phyloP scores from a whole-genome alignment of 2,329 filamentous ascomycete genomes.

The Torrubiella hemipterigena region DNA sequence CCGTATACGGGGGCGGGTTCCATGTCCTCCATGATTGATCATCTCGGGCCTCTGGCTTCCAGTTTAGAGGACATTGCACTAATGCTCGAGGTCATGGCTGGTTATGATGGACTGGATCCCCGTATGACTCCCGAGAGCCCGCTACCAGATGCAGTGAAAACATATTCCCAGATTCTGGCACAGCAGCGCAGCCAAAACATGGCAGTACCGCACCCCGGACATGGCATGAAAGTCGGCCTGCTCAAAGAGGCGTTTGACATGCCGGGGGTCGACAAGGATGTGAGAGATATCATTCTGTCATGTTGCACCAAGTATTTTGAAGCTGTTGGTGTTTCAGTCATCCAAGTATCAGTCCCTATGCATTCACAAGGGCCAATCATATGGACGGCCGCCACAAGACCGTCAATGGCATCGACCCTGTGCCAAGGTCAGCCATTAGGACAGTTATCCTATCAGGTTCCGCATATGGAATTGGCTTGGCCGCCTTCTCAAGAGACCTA shows the following conservation, averaged over 20 bases:
- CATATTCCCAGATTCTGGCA: slow-evolving; percentile 16
- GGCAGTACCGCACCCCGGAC: slow-evolving; percentile 9
- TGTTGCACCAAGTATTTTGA: slow-evolving; percentile 22
- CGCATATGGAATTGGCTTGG: slow-evolving; percentile 21
- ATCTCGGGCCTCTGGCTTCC: slow-evolving; percentile 28
- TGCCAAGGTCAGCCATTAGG: slow-evolving; percentile 19
- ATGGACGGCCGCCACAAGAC: slow-evolving; percentile 30
- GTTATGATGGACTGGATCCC: slow-evolving; percentile 31
- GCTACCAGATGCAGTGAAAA: slow-evolving; percentile 18
- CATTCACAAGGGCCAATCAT: slow-evolving; percentile 33
- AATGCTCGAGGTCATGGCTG: slow-evolving; percentile 26
- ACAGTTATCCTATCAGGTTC: slow-evolving; percentile 18
- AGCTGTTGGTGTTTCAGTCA: slow-evolving; percentile 28
- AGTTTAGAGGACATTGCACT: slow-evolving; percentile 26
- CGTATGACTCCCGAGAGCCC: slow-evolving; percentile 27
- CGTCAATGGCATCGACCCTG: slow-evolving; percentile 18
- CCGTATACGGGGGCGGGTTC: slow-evolving; percentile 30
- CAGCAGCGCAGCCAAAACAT: slow-evolving; percentile 6
- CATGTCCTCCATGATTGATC: slow-evolving; percentile 29
- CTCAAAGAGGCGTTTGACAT: slow-evolving; percentile 30
- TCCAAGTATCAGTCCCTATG: slow-evolving; percentile 33
- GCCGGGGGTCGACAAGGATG: slow-evolving; percentile 23
- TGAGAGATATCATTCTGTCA: slow-evolving; percentile 22
- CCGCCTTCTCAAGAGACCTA: slow-evolving; percentile 27
- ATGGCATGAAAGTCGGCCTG: slow-evolving; percentile 27